Base-by-base conservation (phyloP, 352 stramenopile species). In the Pilasporangium apinafurcum region DNA sequence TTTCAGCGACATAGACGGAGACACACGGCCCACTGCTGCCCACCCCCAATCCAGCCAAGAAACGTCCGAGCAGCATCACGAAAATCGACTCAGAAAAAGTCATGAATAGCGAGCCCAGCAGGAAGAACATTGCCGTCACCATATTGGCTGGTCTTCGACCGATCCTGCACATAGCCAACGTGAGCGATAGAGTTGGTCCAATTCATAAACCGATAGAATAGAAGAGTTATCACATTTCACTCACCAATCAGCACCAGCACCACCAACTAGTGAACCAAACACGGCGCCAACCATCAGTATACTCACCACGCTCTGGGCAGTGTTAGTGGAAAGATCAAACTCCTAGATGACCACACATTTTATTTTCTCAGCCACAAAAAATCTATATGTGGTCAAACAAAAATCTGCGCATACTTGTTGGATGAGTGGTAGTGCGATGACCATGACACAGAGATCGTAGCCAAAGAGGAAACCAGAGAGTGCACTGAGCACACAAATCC, bases 371-470 rank as follows among this genome's bases (percentile, higher is more conserved):
- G n/a, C n/a, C n/a, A n/a, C n/a, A 16, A 10, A 40, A 37, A 1
- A 13, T 14, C 17, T 21, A 2, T 13, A 16, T 12, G 16, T 8
- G 8, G 17, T 14, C 17, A 35, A 5, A 32, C n/a, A 17, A 26
- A 10, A 27, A 8, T 26, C 1, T 13, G 7, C 16, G 36, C 21
- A 35, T 22, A 79, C 67, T 52, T 64, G 29, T 34, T 85, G 62
- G 49, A 87, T 85, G 7, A 83, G 63, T 26, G 75, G 72, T 39
- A 87, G 48, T 9, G 72, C 75, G 20, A 87, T 52, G 12, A 87
- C 68, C 75, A 87, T 87, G 45, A 87, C 75, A 31, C 75, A 87
- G 18, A 87, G 51, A 37, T 87, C 75, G 50, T 87, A 87, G 34
- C 75, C 75, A 20, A 87, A 87, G 9, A 87, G 56, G 37, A 87